These are phyloP conservation scores for Millerozyma miso DNA, from an alignment of 805 yeast genomes.

Conservation along the genomic window DNA sequence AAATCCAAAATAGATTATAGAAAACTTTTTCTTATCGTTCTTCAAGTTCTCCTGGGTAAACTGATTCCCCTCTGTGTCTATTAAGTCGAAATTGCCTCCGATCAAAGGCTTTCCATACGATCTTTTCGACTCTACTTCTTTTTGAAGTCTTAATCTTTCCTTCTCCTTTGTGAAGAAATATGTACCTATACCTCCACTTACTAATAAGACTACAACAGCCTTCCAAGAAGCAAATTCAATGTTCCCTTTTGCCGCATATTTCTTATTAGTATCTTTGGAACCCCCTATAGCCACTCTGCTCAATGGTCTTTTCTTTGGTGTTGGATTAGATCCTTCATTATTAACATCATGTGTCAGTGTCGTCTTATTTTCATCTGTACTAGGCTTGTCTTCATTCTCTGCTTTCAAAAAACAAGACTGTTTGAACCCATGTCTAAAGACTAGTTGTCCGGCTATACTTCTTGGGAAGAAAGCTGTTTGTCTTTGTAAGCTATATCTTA, in stretches of 20 bases:
- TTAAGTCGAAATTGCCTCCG: slow-evolving; percentile 82
- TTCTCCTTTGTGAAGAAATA: slow-evolving; percentile 74
- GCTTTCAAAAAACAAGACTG: background rate
- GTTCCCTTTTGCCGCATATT: slow-evolving; percentile 36
- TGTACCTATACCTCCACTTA: slow-evolving; percentile 68
- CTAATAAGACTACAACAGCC: slow-evolving; percentile 62
- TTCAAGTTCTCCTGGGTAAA: slow-evolving; percentile 76
- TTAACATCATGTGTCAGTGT: too few species aligned
- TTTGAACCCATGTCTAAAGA: background rate
- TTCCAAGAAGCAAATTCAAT: slow-evolving; percentile 84
- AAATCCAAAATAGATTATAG: slow-evolving; percentile 91
- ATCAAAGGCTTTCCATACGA: slow-evolving; percentile 89
- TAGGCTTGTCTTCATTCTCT: background rate
- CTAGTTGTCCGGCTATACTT: background rate
- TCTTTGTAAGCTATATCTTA: background rate
- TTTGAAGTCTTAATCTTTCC: slow-evolving; percentile 65
- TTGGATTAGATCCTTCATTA: background rate
- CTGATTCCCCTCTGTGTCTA: slow-evolving; percentile 62
- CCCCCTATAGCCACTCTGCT: slow-evolving; percentile 81
- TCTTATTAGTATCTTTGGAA: slow-evolving; percentile 25
- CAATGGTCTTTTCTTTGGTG: slow-evolving; percentile 51
- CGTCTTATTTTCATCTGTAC: background rate
- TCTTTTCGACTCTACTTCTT: slow-evolving; percentile 78
- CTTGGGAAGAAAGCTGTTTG: background rate
- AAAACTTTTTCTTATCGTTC: slow-evolving; percentile 59